A percentile compares a stretch with the other conserved stretches of the same genome.
These are phyloP conservation scores for Vitis rupestris DNA, from an alignment of 164 flowering plant genomes.

Conservation along the genomic window DNA sequence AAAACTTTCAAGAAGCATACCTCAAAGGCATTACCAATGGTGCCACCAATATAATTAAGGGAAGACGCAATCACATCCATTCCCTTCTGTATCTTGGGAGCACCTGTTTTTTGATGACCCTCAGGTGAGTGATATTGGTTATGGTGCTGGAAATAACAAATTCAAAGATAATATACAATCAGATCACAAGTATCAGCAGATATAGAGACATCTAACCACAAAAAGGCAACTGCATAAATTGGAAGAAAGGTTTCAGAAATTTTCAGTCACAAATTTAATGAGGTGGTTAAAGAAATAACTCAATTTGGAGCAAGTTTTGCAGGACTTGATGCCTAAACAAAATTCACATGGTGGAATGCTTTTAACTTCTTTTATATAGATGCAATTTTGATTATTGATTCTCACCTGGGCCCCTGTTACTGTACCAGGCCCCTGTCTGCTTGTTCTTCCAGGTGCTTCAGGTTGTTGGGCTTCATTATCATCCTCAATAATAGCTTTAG, in stretches of 20 bases:
- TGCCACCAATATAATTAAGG: conserved; percentile 65
- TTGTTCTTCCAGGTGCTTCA: conserved; percentile 17
- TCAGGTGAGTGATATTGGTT: conserved; percentile 36
- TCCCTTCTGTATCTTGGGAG: conserved; percentile 57
- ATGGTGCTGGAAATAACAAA: conserved; percentile 32
- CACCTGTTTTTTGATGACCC: conserved; percentile 41
- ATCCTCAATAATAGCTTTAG: conserved; percentile 53
- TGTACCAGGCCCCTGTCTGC: conserved; percentile 13
- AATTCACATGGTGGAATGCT: no score
- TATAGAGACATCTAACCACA: not conserved
- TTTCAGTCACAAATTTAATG: no score
- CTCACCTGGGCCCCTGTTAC: conserved; percentile 24
- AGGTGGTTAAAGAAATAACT: no score
- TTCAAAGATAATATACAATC: not conserved
- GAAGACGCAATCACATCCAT: conserved; percentile 69
- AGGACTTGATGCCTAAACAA: no score
- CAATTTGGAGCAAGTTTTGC: no score
- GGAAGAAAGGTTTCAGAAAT: not conserved
- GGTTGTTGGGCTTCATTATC: conserved; percentile 22
- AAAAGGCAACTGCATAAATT: not conserved
- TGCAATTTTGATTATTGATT: conserved; percentile 1
- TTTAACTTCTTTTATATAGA: not conserved
- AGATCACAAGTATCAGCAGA: not conserved
- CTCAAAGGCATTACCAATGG: conserved; percentile 78
- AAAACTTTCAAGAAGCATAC: conserved; percentile 21